These are phyloP conservation scores for Apiospora phragmitis DNA, from an alignment of 2,329 filamentous ascomycete genomes.

Conservation along the genomic window DNA sequence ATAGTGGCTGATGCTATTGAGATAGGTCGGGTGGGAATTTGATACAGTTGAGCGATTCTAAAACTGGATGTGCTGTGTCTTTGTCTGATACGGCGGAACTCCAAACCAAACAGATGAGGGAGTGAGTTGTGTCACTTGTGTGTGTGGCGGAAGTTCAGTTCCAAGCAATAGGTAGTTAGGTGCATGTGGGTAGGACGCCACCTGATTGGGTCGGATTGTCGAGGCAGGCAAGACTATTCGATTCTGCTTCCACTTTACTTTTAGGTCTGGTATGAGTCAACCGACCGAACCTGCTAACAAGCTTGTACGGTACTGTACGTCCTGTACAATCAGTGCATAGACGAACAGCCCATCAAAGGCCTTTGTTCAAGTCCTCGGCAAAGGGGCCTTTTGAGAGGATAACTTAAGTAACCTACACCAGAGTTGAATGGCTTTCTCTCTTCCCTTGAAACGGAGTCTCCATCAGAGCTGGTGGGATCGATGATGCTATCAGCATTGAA, in stretches of 20 bases:
- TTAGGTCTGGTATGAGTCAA: not conserved
- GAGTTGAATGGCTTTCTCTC: not conserved
- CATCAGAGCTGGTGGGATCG: not conserved
- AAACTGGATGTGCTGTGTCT: not conserved
- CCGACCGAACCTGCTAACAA: not conserved
- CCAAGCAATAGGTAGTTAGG: not conserved
- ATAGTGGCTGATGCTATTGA: not conserved
- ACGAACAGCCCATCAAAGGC: not conserved
- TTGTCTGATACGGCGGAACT: not conserved
- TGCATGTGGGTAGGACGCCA: not conserved
- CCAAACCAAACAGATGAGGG: not conserved
- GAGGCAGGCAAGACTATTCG: slow-evolving; percentile 1
- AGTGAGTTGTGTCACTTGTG: not conserved
- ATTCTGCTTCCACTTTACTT: not conserved
- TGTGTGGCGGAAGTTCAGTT: not conserved
- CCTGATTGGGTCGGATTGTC: not conserved
- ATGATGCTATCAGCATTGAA: not conserved
- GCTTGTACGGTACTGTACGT: not conserved
- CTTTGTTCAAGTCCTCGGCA: not conserved
- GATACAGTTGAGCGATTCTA: not conserved
- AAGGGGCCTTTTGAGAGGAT: not conserved
- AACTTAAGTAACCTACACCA: not conserved
- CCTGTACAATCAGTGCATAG: not conserved
- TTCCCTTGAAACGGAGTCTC: not conserved
- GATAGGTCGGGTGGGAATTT: not conserved